Evolutionary conservation across 805 yeast species (phyloP).

Genomic region (Ogataea saltuana): DNA sequence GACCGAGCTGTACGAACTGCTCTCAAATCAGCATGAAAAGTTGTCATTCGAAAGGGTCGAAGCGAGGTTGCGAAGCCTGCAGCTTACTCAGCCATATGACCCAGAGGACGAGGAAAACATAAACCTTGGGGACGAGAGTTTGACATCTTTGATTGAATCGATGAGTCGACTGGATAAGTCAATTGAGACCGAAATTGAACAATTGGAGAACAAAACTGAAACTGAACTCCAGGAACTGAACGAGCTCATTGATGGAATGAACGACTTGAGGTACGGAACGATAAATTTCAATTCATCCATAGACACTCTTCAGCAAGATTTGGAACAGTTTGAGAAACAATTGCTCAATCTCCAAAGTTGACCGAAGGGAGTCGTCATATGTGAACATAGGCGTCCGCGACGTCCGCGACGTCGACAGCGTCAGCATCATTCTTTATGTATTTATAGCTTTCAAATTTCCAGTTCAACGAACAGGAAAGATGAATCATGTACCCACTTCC

Average conservation of each 20-base stretch:
- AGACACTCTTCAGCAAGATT: slow-evolving; percentile 18
- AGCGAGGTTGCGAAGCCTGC: slow-evolving; percentile 14
- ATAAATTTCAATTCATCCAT: slow-evolving; percentile 23
- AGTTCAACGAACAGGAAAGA: slow-evolving; percentile 71
- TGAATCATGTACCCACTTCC: slow-evolving; percentile 77
- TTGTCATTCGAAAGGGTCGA: slow-evolving; percentile 14
- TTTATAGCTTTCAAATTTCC: slow-evolving; percentile 64
- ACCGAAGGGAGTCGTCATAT: slow-evolving; percentile 16
- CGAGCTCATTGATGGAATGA: slow-evolving; percentile 31
- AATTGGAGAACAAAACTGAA: slow-evolving; percentile 21
- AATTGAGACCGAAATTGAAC: slow-evolving; percentile 28
- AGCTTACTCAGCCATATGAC: slow-evolving; percentile 13
- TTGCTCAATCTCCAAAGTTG: slow-evolving; percentile 8
- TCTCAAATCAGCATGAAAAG: slow-evolving; percentile 20
- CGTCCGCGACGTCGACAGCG: slow-evolving; percentile 13
- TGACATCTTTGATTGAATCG: slow-evolving; percentile 21
- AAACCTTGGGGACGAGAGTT: slow-evolving; percentile 20
- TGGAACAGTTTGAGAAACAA: slow-evolving; percentile 23
- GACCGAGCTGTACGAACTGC: slow-evolving; percentile 18
- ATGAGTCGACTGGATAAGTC: slow-evolving; percentile 33
- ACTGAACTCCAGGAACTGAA: slow-evolving; percentile 23
- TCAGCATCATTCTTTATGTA: slow-evolving; percentile 21
- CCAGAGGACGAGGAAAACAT: slow-evolving; percentile 7
- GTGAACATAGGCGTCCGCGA: slow-evolving; percentile 26
- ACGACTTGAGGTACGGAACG: slow-evolving; percentile 33